phyloP scores from a whole-genome alignment of 139 green algal species.

The Nannochloris sp. region DNA sequence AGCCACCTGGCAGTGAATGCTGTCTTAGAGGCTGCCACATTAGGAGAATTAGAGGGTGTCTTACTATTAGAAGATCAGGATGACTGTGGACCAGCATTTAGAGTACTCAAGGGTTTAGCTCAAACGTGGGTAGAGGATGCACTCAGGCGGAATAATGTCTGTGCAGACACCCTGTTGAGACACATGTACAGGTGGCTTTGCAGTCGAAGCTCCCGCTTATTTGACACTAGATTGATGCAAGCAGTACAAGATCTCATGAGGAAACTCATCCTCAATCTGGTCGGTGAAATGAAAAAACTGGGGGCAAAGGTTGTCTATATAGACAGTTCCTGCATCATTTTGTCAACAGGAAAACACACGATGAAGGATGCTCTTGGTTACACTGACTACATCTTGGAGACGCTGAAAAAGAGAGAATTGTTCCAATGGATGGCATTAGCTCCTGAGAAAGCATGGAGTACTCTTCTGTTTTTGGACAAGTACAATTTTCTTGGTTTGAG shows the following conservation, averaged over 20 bases:
- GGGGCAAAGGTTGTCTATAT: slow-evolving; percentile 74
- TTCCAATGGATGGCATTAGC: slow-evolving; percentile 67
- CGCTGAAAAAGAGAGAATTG: slow-evolving; percentile 57
- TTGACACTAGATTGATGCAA: slow-evolving; percentile 60
- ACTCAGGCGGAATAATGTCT: slow-evolving; percentile 46
- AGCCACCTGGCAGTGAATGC: slow-evolving; percentile 71
- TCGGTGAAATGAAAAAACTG: slow-evolving; percentile 69
- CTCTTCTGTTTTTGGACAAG: slow-evolving; percentile 71
- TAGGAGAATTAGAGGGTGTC: slow-evolving; percentile 64
- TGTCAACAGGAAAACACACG: slow-evolving; percentile 74
- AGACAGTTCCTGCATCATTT: slow-evolving; percentile 62
- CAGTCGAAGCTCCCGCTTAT: slow-evolving; percentile 40
- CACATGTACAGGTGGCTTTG: slow-evolving; percentile 81
- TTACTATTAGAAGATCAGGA: slow-evolving; percentile 30
- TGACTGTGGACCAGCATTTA: slow-evolving; percentile 40
- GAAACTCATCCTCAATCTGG: slow-evolving; percentile 71
- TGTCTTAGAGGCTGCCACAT: slow-evolving; percentile 31
- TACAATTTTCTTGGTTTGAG: slow-evolving; percentile 68
- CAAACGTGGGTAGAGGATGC: slow-evolving; percentile 64
- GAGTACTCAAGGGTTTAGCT: slow-evolving; percentile 57
- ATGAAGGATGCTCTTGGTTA: slow-evolving; percentile 67
- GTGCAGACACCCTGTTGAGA: slow-evolving; percentile 57
- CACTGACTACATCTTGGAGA: slow-evolving; percentile 69
- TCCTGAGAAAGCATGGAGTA: slow-evolving; percentile 61
- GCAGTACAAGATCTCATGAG: slow-evolving; percentile 46